These are phyloP conservation scores for Calonectria pseudoreteaudii DNA, from an alignment of 2,329 filamentous ascomycete genomes.

Conservation along the genomic window DNA sequence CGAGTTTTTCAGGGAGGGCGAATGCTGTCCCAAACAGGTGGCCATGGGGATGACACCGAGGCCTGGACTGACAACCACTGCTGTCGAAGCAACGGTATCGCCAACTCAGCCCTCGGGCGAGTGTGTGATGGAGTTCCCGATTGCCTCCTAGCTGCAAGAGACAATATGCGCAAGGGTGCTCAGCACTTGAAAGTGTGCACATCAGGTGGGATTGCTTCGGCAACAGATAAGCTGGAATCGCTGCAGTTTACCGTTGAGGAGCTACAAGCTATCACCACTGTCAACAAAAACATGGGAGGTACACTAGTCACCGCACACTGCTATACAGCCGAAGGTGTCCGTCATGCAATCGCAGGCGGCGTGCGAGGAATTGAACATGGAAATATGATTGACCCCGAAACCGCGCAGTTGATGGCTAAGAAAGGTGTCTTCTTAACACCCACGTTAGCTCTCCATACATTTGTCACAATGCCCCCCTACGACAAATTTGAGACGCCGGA, in stretches of 20 bases:
- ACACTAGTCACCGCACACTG: slow-evolving; percentile 66
- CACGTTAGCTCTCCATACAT: slow-evolving; percentile 64
- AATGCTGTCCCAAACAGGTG: slow-evolving; percentile 59
- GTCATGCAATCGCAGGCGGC: slow-evolving; percentile 66
- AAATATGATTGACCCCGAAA: slow-evolving; percentile 56
- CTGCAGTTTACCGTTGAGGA: slow-evolving; percentile 69
- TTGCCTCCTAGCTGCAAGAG: slow-evolving; percentile 63
- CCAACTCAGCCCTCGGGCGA: neutral
- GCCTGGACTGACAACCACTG: slow-evolving; percentile 55
- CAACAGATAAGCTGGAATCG: slow-evolving; percentile 64
- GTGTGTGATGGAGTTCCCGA: slow-evolving; percentile 64
- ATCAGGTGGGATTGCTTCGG: slow-evolving; percentile 67
- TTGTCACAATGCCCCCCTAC: slow-evolving; percentile 59
- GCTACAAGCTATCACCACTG: slow-evolving; percentile 64
- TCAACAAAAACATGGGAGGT: slow-evolving; percentile 62
- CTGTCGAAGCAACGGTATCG: slow-evolving; percentile 53
- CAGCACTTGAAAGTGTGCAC: slow-evolving; percentile 74
- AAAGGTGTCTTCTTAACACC: slow-evolving; percentile 63
- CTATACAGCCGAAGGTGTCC: slow-evolving; percentile 66
- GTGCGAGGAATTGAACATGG: slow-evolving; percentile 64
- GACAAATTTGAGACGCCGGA: slow-evolving; percentile 56
- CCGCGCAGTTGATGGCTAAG: slow-evolving; percentile 62
- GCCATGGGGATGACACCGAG: slow-evolving; percentile 63
- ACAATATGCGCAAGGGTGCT: slow-evolving; percentile 66
- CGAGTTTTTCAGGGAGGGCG: neutral